A percentile compares a stretch with the other conserved stretches of the same genome.
Conservation (phyloP, 495 filamentous ascomycete species). For the Daldinia caldariorum region DNA sequence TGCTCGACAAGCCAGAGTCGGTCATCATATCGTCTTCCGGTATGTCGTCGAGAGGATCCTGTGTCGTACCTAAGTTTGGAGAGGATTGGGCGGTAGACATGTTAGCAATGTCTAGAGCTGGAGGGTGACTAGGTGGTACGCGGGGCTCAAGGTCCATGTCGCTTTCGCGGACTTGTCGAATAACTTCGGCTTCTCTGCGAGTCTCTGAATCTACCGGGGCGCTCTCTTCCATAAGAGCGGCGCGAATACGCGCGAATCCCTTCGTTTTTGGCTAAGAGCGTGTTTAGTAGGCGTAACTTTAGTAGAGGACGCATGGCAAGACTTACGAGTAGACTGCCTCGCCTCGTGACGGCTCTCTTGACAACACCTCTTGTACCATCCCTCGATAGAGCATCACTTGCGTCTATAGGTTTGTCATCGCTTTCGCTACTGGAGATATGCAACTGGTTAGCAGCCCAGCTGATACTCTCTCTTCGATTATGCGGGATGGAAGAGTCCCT, state of each 20-base stretch:
- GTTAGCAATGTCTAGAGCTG: constrained; percentile 35
- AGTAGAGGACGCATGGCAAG: not conserved
- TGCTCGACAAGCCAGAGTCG: constrained; percentile 65
- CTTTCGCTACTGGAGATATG: constrained; percentile 83
- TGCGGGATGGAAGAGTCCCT: constrained; percentile 54
- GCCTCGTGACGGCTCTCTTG: constrained; percentile 78
- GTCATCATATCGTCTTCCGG: constrained; percentile 70
- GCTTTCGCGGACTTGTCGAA: constrained; percentile 88
- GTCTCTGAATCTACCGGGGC: constrained; percentile 88
- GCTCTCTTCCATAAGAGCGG: constrained; percentile 86
- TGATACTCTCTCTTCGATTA: constrained; percentile 82
- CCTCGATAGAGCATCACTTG: constrained; percentile 54
- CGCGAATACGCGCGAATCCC: constrained; percentile 90
- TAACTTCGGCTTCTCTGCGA: constrained; percentile 91
- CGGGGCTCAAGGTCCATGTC: constrained; percentile 63
- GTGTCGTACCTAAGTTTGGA: constrained; percentile 52
- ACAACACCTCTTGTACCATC: constrained; percentile 64
- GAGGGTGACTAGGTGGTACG: constrained; percentile 32
- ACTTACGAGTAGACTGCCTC: constrained; percentile 87
- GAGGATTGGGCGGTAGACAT: constrained; percentile 63
- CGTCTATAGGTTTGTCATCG: constrained; percentile 76
- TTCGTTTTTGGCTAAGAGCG: constrained; percentile 82
- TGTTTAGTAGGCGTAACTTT: constrained; percentile 20
- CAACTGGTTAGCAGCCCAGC: constrained; percentile 84
- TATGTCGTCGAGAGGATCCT: constrained; percentile 65